These are phyloP conservation scores for Pseudogymnoascus sp. DNA, from an alignment of 2,329 filamentous ascomycete genomes.

Conservation along the genomic window DNA sequence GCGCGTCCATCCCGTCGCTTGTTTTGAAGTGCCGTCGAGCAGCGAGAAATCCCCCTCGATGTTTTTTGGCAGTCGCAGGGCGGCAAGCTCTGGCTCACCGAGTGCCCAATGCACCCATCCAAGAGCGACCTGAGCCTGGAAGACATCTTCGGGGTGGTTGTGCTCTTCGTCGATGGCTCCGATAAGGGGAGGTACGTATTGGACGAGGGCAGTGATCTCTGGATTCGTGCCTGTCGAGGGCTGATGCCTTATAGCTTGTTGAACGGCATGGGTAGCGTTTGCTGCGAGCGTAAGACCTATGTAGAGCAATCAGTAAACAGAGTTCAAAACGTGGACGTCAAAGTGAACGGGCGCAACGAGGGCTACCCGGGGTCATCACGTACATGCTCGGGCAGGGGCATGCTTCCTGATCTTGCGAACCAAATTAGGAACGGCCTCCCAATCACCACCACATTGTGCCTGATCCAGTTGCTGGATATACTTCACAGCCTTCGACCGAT, in stretches of 20 bases:
- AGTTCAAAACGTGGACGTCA: constrained; percentile 12
- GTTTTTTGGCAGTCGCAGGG: constrained; percentile 54
- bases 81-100: constrained; percentile 58
- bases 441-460: constrained; percentile 80
- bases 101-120: constrained; percentile 79
- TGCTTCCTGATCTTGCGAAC: constrained; percentile 93
- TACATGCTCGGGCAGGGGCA: constrained; percentile 78
- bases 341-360: constrained; percentile 16
- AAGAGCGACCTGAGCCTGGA: constrained; percentile 75
- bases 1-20: constrained; percentile 65
- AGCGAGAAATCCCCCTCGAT: constrained; percentile 48
- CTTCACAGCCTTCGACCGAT: constrained; percentile 65
- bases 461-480: constrained; percentile 79
- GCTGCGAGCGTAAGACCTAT: constrained; percentile 63
- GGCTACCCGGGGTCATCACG: constrained; percentile 22
- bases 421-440: constrained; percentile 79
- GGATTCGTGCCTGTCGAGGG: constrained; percentile 16
- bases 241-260: constrained; percentile 39
- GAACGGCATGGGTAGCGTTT: constrained; percentile 59
- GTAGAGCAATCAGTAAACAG: constrained; percentile 15
- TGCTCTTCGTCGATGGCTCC: constrained; percentile 52
- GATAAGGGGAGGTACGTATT: constrained; percentile 35
- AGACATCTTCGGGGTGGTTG: constrained; percentile 47
- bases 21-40: constrained; percentile 43
- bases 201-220: constrained; percentile 22